Evolutionary conservation across 495 filamentous ascomycete species (phyloP), one percentile per base, ranked within the genome.

Genomic region (Patellaria atrata): DNA sequence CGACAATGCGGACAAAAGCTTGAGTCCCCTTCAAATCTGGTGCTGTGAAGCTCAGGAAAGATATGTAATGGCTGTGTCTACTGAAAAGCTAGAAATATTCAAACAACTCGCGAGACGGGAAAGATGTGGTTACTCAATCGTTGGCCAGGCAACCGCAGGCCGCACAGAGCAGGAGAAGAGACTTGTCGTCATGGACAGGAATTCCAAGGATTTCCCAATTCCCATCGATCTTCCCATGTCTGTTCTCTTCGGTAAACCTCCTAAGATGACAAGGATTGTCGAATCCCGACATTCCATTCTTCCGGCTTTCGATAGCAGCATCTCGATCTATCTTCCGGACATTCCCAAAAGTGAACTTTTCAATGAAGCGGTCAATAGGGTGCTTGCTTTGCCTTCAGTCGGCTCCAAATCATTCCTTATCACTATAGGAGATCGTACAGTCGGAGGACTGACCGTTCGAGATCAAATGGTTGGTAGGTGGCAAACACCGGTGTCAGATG

Each of bases 401-500:
- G 89, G 82, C 6, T 94, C 85, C 11, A 96, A 96, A 60, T 84
- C 78, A 5, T 97, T 96, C 65, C 67, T 97, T 9, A 94, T 97
- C 48, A 94, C 89, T 2, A 97, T 96, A 48, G 84, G 78, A 23
- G 89, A 96, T 49, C 72, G 91, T 22, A 82, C 78, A 26, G 89
- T 94, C 26, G 84, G 84, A 37, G 89, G 89, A 29, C 70, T 94
- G 22, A 83, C 80, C 16, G 74, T 78, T 13, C 70, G 83, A 41
- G 89, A 94, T 55, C 89, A 96, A 53, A 87, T 96, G 77, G 86
- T 94, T 43, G 89, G 89, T 6, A 80, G 77, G 20, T 96, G 85
- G 84, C 89, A 97, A 52, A 78, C 77, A n/a, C 89, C 89, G 10
- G 84, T 97, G 7, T 72, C 89, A 4, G 85, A 97, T 51, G 83